Evolutionary conservation across 2,329 filamentous ascomycete genomes (phyloP).

Genomic region (Dryadomyces quercus-mongolicae): DNA sequence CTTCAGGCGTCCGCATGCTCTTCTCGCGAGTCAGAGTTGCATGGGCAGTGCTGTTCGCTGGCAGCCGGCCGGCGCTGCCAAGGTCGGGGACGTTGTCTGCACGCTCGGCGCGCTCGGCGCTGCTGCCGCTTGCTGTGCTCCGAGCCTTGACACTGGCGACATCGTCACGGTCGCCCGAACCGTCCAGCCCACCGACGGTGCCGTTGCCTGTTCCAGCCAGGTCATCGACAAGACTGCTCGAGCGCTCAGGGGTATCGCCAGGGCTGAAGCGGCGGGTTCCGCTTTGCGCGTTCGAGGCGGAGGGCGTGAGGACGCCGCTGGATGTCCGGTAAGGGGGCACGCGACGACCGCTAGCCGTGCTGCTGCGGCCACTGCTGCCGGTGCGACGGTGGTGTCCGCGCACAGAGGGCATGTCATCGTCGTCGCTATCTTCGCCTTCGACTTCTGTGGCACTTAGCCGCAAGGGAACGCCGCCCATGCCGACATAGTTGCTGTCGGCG

Average conservation of each 20-base stretch:
- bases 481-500: slow-evolving; percentile 62
- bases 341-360: slow-evolving; percentile 41
- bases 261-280: slow-evolving; percentile 33
- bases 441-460: slow-evolving; percentile 92
- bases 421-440: slow-evolving; percentile 74
- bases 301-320: slow-evolving; percentile 28
- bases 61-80: slow-evolving; percentile 32
- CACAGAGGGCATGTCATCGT: slow-evolving; percentile 43
- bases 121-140: slow-evolving; percentile 44
- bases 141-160: slow-evolving; percentile 33
- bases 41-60: slow-evolving; percentile 46
- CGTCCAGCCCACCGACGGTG: slow-evolving; percentile 17
- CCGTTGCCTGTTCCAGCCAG: neutral
- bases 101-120: slow-evolving; percentile 47
- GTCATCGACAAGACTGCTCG: slow-evolving; percentile 36
- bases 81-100: slow-evolving; percentile 50
- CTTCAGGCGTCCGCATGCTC: slow-evolving; percentile 55
- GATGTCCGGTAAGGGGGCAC: slow-evolving; percentile 33
- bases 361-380: slow-evolving; percentile 66
- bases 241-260: slow-evolving; percentile 42
- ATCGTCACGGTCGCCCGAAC: slow-evolving; percentile 24
- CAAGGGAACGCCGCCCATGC: slow-evolving; percentile 71
- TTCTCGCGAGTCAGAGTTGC: slow-evolving; percentile 50
- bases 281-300: slow-evolving; percentile 19
- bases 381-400: slow-evolving; percentile 55